Base-by-base conservation (phyloP, 768 basidiomycete species). In the Macrolepiota albuminosa region DNA sequence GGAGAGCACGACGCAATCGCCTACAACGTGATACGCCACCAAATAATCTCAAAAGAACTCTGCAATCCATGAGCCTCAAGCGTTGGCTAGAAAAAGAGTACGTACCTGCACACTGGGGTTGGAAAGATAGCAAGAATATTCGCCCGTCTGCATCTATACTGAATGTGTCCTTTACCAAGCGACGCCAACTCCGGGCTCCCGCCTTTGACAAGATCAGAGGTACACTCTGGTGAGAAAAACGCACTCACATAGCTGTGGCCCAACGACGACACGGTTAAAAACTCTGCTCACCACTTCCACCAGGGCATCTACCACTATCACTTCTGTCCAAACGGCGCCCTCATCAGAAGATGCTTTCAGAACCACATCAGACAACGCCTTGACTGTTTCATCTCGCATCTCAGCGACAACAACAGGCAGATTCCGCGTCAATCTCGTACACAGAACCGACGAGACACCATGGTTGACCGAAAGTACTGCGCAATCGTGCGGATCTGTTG, bases 271-370 rank as follows among this genome's bases (percentile, higher is more conserved):
- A 21, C 61, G 64, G 43, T 62, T 64, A 49, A 57, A 62, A 4
- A 60, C 56, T 43, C 58, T 56, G 39, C 61, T 64, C 48, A 60
- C 52, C 2, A 64, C 54, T 29, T 64, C 64, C 47, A 48, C 34
- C 61, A 62, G 36, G 4, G 37, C 42, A 42, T 64, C 56, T 16
- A 18, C 61, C 42, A 52, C 48, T 21, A 10, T 33, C 1, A 60
- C 60, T n/a, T 46, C 9, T 14, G 5, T 33, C 61, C 63, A 62
- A 11, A n/a, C 53, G 39, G 42, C 21, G 7, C 4, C 21, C 11
- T 29, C 49, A 37, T 37, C 26, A 58, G 54, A 24, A 29, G 26
- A 34, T 10, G 26, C 54, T 8, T 42, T 49, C 6, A 5, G 26
- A 26, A 61, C 26, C 47, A 50, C 36, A 6, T 52, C 61, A 18